A percentile compares a stretch with the other conserved stretches of the same genome.
Evolutionary conservation across 495 filamentous ascomycete genomes (phyloP).

Genomic region (Parathielavia appendiculata): DNA sequence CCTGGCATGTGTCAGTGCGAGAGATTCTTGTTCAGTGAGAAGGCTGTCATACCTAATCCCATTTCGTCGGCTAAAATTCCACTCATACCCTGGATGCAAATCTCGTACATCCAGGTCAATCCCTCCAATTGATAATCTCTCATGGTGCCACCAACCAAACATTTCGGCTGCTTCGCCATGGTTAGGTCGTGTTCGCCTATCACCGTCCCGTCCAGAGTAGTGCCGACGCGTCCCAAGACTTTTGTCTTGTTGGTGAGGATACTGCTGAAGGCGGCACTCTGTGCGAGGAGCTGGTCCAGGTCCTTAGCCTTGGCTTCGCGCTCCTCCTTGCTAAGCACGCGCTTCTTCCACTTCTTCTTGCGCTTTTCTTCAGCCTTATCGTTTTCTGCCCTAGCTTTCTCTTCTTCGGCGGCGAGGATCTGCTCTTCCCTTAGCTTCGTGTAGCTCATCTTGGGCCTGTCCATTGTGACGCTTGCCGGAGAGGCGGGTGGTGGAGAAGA

Average conservation of each 20-base stretch:
- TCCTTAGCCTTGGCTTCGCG: slow-evolving; percentile 48
- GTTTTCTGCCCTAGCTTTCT: slow-evolving; percentile 44
- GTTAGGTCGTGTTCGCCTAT: slow-evolving; percentile 72
- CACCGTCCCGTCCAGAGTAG: slow-evolving; percentile 46
- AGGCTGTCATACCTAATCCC: slow-evolving; percentile 62
- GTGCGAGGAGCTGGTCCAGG: slow-evolving; percentile 45
- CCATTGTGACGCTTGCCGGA: slow-evolving; percentile 12
- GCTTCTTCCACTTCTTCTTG: slow-evolving; percentile 44
- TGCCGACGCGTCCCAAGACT: slow-evolving; percentile 50
- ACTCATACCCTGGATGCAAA: slow-evolving; percentile 73
- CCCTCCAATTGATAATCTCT: slow-evolving; percentile 91
- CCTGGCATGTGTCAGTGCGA: slow-evolving; percentile 27
- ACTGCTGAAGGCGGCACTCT: slow-evolving; percentile 46
- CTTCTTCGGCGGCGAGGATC: slow-evolving; percentile 50
- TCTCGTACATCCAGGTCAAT: slow-evolving; percentile 90
- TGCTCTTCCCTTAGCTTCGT: slow-evolving; percentile 37
- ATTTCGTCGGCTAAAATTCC: slow-evolving; percentile 97
- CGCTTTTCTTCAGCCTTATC: slow-evolving; percentile 45
- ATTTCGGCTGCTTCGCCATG: slow-evolving; percentile 77
- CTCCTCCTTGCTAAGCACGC: slow-evolving; percentile 48
- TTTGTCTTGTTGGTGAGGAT: slow-evolving; percentile 53
- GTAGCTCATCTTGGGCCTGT: slow-evolving; percentile 36
- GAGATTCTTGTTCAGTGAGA: too few relatives aligned
- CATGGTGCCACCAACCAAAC: slow-evolving; percentile 86
- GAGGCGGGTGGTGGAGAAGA: slow-evolving; percentile 38